Evolutionary conservation across 768 basidiomycete genomes (phyloP), one percentile per base, ranked within the genome.

Genomic region (Termitomyces sp.): DNA sequence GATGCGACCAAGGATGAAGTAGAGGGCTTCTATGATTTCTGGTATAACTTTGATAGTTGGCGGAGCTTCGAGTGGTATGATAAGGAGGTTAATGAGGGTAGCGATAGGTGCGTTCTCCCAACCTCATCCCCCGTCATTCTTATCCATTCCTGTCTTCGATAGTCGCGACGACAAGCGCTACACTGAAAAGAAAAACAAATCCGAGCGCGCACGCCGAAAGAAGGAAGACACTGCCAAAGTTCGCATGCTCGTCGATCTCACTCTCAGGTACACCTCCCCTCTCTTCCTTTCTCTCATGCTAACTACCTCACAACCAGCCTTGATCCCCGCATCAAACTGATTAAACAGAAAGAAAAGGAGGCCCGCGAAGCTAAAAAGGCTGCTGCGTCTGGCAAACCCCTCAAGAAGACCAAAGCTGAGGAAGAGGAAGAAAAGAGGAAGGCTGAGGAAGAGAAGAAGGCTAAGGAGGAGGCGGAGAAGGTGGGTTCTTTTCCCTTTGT

Each of bases 41-140:
- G 95, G 94, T 98, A 99, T 82, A 96, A 95, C 82, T 96, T 99
- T 75, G 96, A 98, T 74, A 92, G 89, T 65, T 99, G 96, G 96
- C 81, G 96, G 67, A 92, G 88, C 72, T 99, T 98, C 71, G 96
- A 99, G 75, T 98, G 94, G 81, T 78, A 90, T 64, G 96, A 99
- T 78, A 98, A 99, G 81, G 96, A 99, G 73, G 89, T 93, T 58
- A 96, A 98, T 72, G 96, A 99, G 75, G 96, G 96, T 12, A 93
- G 91, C 62, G 96, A 98, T 71, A 92, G 82, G 93, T 94, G 55
- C 63, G 87, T 18, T 20, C 38, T 32, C 26, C 13, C 16, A 14
- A 36, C 57, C 13, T 14, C 28, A 0, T 46, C 44, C 0, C 53
- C 50, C 23, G 52, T 23, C 4, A n/a, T 20, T 18, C 49, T 47